These are phyloP conservation scores for Marvania coccoides DNA, from an alignment of 139 green algal genomes.

Conservation along the genomic window DNA sequence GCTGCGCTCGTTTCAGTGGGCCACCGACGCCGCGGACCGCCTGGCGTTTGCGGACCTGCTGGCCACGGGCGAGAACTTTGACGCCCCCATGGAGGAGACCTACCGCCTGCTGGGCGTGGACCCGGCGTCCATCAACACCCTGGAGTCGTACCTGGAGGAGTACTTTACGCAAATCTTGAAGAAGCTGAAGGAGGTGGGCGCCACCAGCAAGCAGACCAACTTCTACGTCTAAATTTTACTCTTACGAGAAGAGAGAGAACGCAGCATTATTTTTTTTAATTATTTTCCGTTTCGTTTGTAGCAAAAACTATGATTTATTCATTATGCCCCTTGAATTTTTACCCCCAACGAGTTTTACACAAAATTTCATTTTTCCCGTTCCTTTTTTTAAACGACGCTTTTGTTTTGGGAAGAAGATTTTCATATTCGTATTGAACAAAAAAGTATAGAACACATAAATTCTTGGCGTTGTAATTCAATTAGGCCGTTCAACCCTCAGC, in stretches of 20 bases:
- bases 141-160: slow-evolving; percentile 89
- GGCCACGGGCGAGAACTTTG: slow-evolving; percentile 74
- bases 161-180: slow-evolving; percentile 94
- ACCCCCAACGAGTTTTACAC: background rate
- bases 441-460: too few species aligned
- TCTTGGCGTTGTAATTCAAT: too few species aligned
- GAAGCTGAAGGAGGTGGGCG: slow-evolving; percentile 98
- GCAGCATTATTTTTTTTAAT: background rate
- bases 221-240: slow-evolving; percentile 78
- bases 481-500: too few species aligned
- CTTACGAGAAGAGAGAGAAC: background rate
- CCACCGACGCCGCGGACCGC: slow-evolving; percentile 84
- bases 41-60: slow-evolving; percentile 92
- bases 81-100: slow-evolving; percentile 83
- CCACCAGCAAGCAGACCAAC: slow-evolving; percentile 74
- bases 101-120: slow-evolving; percentile 87
- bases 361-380: background rate
- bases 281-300: background rate
- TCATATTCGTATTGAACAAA: too few species aligned
- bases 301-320: background rate
- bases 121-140: slow-evolving; percentile 51
- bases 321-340: background rate
- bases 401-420: background rate
- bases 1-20: slow-evolving; percentile 87
- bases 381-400: background rate